Conservation (phyloP, 2,329 filamentous ascomycete genomes). For the Fusarium tuaranense region DNA sequence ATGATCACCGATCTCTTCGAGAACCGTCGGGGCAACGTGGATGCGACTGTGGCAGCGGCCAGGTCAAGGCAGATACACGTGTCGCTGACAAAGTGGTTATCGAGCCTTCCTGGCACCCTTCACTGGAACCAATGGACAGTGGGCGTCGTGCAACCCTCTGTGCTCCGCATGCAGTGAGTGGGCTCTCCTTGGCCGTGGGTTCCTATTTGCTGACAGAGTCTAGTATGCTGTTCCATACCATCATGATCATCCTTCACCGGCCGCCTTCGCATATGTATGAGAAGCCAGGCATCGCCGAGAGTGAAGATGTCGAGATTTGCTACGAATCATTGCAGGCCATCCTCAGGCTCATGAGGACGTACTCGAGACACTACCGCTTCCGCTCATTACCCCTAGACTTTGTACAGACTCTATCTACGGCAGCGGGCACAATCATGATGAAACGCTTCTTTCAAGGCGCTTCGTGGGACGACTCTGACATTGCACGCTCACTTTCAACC, state of each 20-base stretch:
- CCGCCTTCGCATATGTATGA: slow-evolving; percentile 58
- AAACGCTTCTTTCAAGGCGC: slow-evolving; percentile 55
- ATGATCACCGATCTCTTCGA: slow-evolving; percentile 65
- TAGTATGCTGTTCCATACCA: slow-evolving; percentile 61
- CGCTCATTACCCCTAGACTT: slow-evolving; percentile 60
- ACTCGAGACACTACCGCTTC: slow-evolving; percentile 57
- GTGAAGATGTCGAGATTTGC: slow-evolving; percentile 62
- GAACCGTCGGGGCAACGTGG: slow-evolving; percentile 56
- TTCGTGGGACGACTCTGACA: slow-evolving; percentile 56
- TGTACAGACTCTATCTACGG: slow-evolving; percentile 61
- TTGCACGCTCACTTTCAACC: slow-evolving; percentile 62
- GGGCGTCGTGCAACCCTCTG: slow-evolving; percentile 57
- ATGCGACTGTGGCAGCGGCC: slow-evolving; percentile 55
- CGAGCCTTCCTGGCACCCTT: slow-evolving; percentile 57
- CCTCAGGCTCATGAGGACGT: slow-evolving; percentile 57
- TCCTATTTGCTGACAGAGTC: slow-evolving; percentile 26
- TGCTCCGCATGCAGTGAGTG: slow-evolving; percentile 60
- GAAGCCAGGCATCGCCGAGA: slow-evolving; percentile 52
- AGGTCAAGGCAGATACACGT: slow-evolving; percentile 60
- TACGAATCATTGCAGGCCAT: slow-evolving; percentile 61
- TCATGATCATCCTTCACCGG: slow-evolving; percentile 64
- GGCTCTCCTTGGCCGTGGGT: neutral
- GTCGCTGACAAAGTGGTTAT: slow-evolving; percentile 59
- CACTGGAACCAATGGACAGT: slow-evolving; percentile 66
- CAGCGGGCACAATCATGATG: slow-evolving; percentile 60